Conservation (phyloP, 164 flowering plant genomes). For the Aristolochia contorta region DNA sequence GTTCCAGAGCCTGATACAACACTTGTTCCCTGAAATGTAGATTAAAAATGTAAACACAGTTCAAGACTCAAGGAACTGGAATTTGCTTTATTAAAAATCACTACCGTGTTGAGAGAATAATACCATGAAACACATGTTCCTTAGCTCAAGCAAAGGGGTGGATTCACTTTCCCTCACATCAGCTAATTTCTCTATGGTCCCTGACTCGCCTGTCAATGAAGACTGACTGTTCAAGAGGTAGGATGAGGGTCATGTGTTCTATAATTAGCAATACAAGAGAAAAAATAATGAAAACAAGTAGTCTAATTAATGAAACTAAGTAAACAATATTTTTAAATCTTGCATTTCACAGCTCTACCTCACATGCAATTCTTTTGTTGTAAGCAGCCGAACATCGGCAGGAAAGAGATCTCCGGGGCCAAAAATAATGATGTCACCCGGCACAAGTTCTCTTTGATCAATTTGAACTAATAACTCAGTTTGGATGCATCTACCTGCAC, state of each 20-base stretch:
- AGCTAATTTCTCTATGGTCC: slow-evolving; percentile 51
- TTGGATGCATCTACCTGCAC: slow-evolving; percentile 70
- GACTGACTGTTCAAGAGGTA: slow-evolving; percentile 70
- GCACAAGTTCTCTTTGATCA: slow-evolving; percentile 69
- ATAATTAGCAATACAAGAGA: slow-evolving; percentile 6
- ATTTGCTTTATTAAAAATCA: background rate
- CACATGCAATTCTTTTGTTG: slow-evolving; percentile 62
- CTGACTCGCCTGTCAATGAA: slow-evolving; percentile 78
- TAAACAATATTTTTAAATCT: background rate
- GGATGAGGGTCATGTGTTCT: slow-evolving; percentile 22
- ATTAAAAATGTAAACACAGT: too few relatives aligned
- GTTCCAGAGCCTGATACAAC: slow-evolving; percentile 69
- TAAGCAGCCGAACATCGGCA: slow-evolving; percentile 60
- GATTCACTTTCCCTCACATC: slow-evolving; percentile 42
- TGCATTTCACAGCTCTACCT: slow-evolving; percentile 30
- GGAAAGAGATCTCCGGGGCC: slow-evolving; percentile 80
- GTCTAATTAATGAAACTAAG: slow-evolving; percentile 4
- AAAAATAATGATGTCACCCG: slow-evolving; percentile 61
- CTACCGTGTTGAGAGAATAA: slow-evolving; percentile 7
- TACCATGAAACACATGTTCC: slow-evolving; percentile 79
- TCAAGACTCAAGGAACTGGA: background rate
- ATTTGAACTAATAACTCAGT: slow-evolving; percentile 64
- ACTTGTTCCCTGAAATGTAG: slow-evolving; percentile 55
- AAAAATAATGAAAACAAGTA: background rate
- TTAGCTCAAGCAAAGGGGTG: slow-evolving; percentile 65